phyloP scores from a whole-genome alignment of 176 grass and related monocot species.

The Juncus inflexus region DNA sequence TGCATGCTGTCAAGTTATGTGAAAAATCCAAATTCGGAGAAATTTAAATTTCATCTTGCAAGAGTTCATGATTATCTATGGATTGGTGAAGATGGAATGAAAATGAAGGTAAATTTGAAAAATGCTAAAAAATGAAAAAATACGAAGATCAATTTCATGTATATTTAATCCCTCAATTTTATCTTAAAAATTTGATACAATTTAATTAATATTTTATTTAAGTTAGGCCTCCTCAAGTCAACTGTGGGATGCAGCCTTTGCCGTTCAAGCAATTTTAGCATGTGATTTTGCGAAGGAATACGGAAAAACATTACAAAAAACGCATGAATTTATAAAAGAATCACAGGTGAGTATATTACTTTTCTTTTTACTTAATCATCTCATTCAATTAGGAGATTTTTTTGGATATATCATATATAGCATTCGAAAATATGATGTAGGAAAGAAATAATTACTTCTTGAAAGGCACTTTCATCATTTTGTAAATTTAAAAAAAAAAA shows the following conservation, averaged over 20 bases:
- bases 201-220: not conserved
- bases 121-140: not conserved
- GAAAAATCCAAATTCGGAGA: constrained; percentile 44
- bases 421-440: too few relatives aligned
- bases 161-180: not conserved
- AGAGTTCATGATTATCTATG: constrained; percentile 65
- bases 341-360: constrained; percentile 44
- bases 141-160: not conserved
- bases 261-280: constrained; percentile 67
- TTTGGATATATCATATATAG: too few relatives aligned
- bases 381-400: too few relatives aligned
- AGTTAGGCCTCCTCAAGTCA: constrained; percentile 20
- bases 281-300: constrained; percentile 39
- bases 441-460: too few relatives aligned
- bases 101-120: constrained; percentile 57
- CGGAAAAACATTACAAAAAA: constrained; percentile 51
- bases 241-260: constrained; percentile 62
- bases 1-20: constrained; percentile 55
- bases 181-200: not conserved
- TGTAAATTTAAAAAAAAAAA: too few relatives aligned
- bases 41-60: constrained; percentile 55
- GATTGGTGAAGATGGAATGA: constrained; percentile 88
- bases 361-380: too few relatives aligned
- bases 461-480: too few relatives aligned
- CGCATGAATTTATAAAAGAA: constrained; percentile 54